phyloP scores from a whole-genome alignment of 2,329 filamentous ascomycete genomes.

The Xylariaceae sp. region DNA sequence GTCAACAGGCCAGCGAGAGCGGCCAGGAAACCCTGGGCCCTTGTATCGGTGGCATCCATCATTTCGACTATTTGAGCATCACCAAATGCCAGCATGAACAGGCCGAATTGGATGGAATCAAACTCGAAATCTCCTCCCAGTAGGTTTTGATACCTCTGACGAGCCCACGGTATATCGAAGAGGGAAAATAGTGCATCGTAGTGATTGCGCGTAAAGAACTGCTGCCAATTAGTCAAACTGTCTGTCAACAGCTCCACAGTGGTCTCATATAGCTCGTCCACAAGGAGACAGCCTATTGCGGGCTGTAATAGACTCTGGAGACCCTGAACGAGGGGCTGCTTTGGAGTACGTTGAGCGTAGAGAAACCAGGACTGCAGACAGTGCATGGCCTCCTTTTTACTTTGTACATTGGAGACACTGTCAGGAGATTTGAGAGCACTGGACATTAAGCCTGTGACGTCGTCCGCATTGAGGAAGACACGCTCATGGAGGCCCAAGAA shows the following conservation, averaged over 20 bases:
- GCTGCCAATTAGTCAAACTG: constrained; percentile 59
- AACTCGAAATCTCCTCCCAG: constrained; percentile 59
- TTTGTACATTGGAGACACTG: constrained; percentile 20
- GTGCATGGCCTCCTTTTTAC: constrained; percentile 52
- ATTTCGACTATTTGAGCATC: constrained; percentile 60
- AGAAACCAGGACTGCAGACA: constrained; percentile 69
- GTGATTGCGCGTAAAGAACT: constrained; percentile 57
- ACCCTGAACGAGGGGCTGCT: constrained; percentile 52
- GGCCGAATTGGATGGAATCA: constrained; percentile 60
- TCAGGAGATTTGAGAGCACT: constrained; percentile 29
- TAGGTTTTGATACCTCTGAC: constrained; percentile 50
- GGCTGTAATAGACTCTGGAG: constrained; percentile 57
- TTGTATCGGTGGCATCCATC: constrained; percentile 47
- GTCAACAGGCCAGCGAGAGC: constrained; percentile 62
- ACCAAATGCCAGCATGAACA: constrained; percentile 64
- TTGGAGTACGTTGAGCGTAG: constrained; percentile 63
- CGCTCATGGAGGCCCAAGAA: constrained; percentile 43
- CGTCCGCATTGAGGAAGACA: constrained; percentile 46
- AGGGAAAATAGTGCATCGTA: constrained; percentile 54
- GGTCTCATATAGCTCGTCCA: constrained; percentile 53
- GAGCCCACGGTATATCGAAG: constrained; percentile 57
- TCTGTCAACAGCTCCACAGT: constrained; percentile 64
- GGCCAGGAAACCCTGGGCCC: constrained; percentile 49
- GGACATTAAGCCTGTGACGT: constrained; percentile 44
- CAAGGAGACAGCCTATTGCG: constrained; percentile 56